phyloP scores from a whole-genome alignment of 2,329 filamentous ascomycete species.

The Ustilaginoidea virens region DNA sequence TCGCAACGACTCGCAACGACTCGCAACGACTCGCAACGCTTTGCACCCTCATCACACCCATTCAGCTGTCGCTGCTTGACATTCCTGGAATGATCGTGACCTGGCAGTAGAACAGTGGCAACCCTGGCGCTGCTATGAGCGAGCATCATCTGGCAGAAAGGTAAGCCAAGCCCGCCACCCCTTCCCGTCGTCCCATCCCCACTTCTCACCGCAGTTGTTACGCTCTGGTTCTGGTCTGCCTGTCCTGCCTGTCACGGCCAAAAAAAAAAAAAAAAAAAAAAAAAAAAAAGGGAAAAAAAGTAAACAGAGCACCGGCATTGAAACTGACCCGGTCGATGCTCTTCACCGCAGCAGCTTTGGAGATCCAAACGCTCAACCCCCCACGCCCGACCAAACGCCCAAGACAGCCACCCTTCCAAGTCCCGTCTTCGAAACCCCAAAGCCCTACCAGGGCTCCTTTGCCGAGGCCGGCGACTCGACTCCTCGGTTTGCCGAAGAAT shows the following conservation, averaged over 20 bases:
- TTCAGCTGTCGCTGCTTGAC: no score
- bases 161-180: constrained; percentile 15
- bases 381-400: constrained; percentile 42
- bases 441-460: constrained; percentile 28
- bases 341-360: constrained; percentile 34
- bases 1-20: no score
- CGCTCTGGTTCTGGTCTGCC: constrained; percentile 3
- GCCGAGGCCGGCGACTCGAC: constrained; percentile 39
- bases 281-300: no score
- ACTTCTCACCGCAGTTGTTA: constrained; percentile 7
- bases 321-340: constrained; percentile 20
- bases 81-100: constrained; percentile 8
- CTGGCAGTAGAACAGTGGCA: constrained; percentile 6
- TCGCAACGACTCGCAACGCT: no score
- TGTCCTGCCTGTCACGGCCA: no score
- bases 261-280: no score
- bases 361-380: constrained; percentile 45
- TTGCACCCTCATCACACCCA: no score
- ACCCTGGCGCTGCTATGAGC: constrained; percentile 40
- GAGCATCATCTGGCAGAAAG: constrained; percentile 40
- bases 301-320: no score
- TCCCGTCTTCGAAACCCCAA: constrained; percentile 41
- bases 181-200: constrained; percentile 5
- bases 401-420: constrained; percentile 36
- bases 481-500: constrained; percentile 48